Evolutionary conservation across 2,329 filamentous ascomycete genomes (phyloP).

Genomic region (Colletotrichum endophyticum): DNA sequence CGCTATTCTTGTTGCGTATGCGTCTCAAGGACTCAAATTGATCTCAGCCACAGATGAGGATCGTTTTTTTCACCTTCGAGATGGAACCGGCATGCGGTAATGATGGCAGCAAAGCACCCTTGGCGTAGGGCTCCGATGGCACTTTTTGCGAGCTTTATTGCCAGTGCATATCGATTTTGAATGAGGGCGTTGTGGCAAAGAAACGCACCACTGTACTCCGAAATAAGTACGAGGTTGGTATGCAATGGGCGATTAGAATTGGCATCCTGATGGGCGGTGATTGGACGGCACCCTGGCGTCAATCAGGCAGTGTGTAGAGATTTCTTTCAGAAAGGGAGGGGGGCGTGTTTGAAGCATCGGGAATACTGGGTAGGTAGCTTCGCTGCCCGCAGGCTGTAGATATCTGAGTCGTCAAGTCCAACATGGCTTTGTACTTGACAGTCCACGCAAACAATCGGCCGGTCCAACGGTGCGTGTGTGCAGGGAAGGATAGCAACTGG

Average conservation of each 20-base stretch:
- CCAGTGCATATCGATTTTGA: neutral
- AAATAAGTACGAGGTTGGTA: neutral
- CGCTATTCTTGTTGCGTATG: neutral
- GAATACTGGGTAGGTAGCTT: neutral
- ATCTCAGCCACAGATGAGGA: neutral
- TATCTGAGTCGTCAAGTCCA: neutral
- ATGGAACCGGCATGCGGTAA: neutral
- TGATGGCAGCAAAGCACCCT: neutral
- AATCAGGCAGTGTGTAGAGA: neutral
- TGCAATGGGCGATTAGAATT: neutral
- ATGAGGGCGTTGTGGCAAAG: constrained; percentile 2
- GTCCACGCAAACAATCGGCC: neutral
- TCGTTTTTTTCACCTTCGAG: neutral
- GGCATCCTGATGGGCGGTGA: neutral
- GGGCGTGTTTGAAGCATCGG: neutral
- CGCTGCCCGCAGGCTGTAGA: neutral
- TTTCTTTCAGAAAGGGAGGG: neutral
- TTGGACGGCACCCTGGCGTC: neutral
- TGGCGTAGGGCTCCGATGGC: neutral
- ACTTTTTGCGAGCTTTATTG: neutral
- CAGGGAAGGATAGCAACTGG: neutral
- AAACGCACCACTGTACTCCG: neutral
- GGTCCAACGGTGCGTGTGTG: neutral
- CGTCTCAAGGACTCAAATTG: neutral
- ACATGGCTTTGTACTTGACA: neutral